Evolutionary conservation across 2,329 filamentous ascomycete species (phyloP), one percentile per base, ranked within the genome.

Genomic region (Ophiognomonia clavigignenti-juglandacearum): DNA sequence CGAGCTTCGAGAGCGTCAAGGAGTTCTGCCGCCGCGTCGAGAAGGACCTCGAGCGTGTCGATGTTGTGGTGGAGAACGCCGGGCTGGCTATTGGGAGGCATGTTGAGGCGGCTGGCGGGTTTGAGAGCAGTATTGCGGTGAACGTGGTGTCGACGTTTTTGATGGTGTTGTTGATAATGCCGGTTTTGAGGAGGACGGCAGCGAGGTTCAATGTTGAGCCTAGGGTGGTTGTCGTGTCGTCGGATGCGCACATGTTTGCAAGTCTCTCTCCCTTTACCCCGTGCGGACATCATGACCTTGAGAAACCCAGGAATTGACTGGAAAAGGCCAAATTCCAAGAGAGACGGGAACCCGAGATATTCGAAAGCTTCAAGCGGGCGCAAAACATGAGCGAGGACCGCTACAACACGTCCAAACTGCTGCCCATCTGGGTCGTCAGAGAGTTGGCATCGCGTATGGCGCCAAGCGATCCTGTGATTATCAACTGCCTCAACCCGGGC

Each of bases 111-210:
- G 51, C 58, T 18, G 68, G 71, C 45, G 72, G 68, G 3, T 62
- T 67, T 45, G 73, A 76, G 56, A 54, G 55, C 13, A 67, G 61
- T 24, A 56, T 75, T 39, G 69, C 67, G 4, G 64, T 75, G 38
- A 77, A 77, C 53, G 67, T 75, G 18, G 59, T 77, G 27, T 64
- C 64, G 3, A 75, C 70, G 0, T 68, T 71, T 29, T 57, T 77
- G 23, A 60, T 77, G 44, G 65, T 66, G 0, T 35, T 76, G 10
- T 51, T 68, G 41, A 52, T 74, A 16, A 55, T 78, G 18, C 73
- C 73, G 1, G 54, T 58, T 20, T 52, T 78, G 53, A 62, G 63
- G 18, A 57, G 57, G 11, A 67, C 66, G 8, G 66, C 64, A 2
- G 55, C 43, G 4, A 56, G 52, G 44, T 57, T 59, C 43, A 67